Conservation (phyloP, 495 filamentous ascomycete genomes). For the Tuber melanosporum region DNA sequence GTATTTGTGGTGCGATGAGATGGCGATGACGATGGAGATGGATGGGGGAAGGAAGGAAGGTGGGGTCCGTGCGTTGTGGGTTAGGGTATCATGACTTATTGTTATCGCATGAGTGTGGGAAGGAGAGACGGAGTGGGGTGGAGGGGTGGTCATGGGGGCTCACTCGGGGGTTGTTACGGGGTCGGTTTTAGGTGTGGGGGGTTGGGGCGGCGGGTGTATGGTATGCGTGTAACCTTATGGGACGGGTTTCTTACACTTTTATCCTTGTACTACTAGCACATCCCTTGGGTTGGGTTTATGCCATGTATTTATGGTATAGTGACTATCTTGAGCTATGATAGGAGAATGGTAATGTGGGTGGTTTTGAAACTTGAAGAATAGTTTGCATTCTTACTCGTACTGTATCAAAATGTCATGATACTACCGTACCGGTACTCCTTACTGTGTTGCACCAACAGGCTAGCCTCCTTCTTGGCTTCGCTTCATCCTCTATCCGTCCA, state of each 20-base stretch:
- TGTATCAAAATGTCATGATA: no score
- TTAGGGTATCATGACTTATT: constrained; percentile 13
- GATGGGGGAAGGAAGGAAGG: background rate
- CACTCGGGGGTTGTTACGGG: constrained; percentile 20
- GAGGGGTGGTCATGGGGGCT: constrained; percentile 20
- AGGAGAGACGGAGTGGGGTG: background rate
- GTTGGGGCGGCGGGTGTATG: background rate
- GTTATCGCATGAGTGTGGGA: background rate
- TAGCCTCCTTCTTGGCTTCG: background rate
- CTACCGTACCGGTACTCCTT: background rate
- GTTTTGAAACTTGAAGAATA: background rate
- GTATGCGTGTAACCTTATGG: background rate
- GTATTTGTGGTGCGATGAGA: background rate
- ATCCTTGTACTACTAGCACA: background rate
- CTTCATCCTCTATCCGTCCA: background rate
- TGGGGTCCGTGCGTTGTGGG: constrained; percentile 10
- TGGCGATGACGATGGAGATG: constrained; percentile 3
- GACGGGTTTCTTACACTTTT: background rate
- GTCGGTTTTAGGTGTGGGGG: background rate
- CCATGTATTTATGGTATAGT: background rate
- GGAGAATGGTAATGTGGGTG: background rate
- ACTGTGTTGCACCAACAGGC: background rate
- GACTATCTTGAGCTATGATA: background rate
- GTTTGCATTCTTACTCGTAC: background rate
- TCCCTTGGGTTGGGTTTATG: background rate